Conservation (phyloP, 1,284 basidiomycete genomes). For the Mycena sp. region DNA sequence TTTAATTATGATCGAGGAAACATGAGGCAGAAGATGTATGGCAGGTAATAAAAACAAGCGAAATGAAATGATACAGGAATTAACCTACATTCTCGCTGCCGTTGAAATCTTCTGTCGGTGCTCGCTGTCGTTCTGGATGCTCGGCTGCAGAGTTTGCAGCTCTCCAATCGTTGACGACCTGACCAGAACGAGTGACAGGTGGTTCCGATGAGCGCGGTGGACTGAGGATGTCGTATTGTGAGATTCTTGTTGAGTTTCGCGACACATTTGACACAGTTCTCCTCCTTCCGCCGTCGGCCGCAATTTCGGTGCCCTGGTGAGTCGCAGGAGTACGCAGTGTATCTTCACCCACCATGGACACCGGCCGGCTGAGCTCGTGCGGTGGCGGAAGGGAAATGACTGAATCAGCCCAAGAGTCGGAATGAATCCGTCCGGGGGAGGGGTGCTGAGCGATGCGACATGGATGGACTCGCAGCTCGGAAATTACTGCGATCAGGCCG, state of each 20-base stretch:
- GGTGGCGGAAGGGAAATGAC: conserved; percentile 49
- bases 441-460: conserved; percentile 35
- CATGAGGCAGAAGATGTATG: neutral
- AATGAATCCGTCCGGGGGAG: conserved; percentile 50
- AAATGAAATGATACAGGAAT: neutral
- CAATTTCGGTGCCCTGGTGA: neutral
- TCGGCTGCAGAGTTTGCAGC: conserved; percentile 29
- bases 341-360: conserved; percentile 24
- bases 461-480: conserved; percentile 2
- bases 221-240: conserved; percentile 44
- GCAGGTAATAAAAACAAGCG: neutral
- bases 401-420: conserved; percentile 43
- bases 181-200: conserved; percentile 29
- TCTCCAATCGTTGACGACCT: conserved; percentile 40
- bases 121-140: neutral
- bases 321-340: conserved; percentile 9
- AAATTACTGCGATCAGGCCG: neutral
- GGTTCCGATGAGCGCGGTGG: conserved; percentile 29
- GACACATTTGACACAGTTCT: conserved; percentile 32
- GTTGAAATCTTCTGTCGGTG: neutral
- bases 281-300: neutral
- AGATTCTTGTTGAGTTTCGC: conserved; percentile 40
- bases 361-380: conserved; percentile 45
- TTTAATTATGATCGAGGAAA: neutral
- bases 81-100: conserved; percentile 20